Percentiles rank a stretch among this genome's conserved stretches.
phyloP scores from a whole-genome alignment of 208 protist species.

The Crithidia sp. region DNA sequence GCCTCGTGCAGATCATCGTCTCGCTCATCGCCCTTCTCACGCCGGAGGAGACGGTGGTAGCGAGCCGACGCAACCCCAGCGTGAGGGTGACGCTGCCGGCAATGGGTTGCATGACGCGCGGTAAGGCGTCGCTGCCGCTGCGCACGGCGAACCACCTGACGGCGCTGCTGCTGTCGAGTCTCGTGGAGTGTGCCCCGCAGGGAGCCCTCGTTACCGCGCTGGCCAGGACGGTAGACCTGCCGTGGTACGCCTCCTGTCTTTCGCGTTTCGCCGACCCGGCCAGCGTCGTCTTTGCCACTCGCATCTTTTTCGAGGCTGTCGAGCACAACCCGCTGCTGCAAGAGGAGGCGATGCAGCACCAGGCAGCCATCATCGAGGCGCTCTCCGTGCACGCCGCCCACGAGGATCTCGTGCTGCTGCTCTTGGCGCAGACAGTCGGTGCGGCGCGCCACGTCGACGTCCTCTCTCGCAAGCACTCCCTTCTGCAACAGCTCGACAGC shows the following conservation, averaged over 20 bases:
- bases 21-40: slow-evolving; percentile 68
- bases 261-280: slow-evolving; percentile 72
- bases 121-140: slow-evolving; percentile 33
- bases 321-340: slow-evolving; percentile 50
- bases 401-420: slow-evolving; percentile 74
- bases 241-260: slow-evolving; percentile 70
- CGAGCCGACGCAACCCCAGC: slow-evolving; percentile 26
- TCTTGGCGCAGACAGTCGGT: slow-evolving; percentile 67
- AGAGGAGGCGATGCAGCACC: slow-evolving; percentile 56
- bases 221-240: slow-evolving; percentile 52
- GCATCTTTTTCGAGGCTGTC: slow-evolving; percentile 76
- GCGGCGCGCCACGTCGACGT: slow-evolving; percentile 54
- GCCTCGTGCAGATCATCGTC: slow-evolving; percentile 57
- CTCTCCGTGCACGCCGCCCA: slow-evolving; percentile 62
- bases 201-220: slow-evolving; percentile 52
- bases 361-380: slow-evolving; percentile 61
- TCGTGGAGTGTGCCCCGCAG: slow-evolving; percentile 61
- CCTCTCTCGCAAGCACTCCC: slow-evolving; percentile 57
- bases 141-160: slow-evolving; percentile 54
- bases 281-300: slow-evolving; percentile 74
- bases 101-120: slow-evolving; percentile 34
- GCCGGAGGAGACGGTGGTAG: slow-evolving; percentile 37
- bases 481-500: slow-evolving; percentile 70
- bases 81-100: slow-evolving; percentile 49
- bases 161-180: slow-evolving; percentile 51